These are phyloP conservation scores for Ehretia macrophylla DNA, from an alignment of 257 asterid species.

Conservation along the genomic window DNA sequence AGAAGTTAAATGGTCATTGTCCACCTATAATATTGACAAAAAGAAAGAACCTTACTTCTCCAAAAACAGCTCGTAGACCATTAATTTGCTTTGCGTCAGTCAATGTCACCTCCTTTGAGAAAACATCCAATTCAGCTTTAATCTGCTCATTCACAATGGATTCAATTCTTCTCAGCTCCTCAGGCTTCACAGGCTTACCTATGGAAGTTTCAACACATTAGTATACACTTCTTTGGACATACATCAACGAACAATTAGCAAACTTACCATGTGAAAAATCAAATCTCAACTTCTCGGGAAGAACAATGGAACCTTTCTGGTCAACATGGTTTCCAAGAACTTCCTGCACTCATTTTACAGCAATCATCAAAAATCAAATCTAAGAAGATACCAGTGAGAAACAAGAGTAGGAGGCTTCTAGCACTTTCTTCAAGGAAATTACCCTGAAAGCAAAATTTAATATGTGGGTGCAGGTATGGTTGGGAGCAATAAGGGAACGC, in stretches of 20 bases:
- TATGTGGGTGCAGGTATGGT: constrained; percentile 99
- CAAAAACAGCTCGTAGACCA: constrained; percentile 96
- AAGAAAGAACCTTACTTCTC: constrained; percentile 59
- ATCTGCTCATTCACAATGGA: constrained; percentile 92
- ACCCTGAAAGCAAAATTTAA: constrained; percentile 92
- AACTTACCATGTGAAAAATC: constrained; percentile 91
- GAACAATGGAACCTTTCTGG: constrained; percentile 99
- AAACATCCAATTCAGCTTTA: constrained; percentile 71
- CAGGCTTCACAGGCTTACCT: constrained; percentile 97
- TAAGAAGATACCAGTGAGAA: constrained; percentile 1
- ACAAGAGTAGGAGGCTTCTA: not conserved
- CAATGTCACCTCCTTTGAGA: constrained; percentile 64
- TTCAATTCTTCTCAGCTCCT: constrained; percentile 80
- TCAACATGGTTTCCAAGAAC: constrained; percentile 93
- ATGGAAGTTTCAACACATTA: constrained; percentile 21
- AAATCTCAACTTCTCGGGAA: constrained; percentile 93
- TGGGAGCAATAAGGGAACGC: constrained; percentile 79
- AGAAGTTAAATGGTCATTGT: not conserved
- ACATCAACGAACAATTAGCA: not conserved
- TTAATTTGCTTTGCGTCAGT: constrained; percentile 75
- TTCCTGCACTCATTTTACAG: constrained; percentile 51
- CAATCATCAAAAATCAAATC: constrained; percentile 1
- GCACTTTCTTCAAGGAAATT: constrained; percentile 9
- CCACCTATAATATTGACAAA: not conserved
- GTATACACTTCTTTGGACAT: constrained; percentile 2